These are phyloP conservation scores for Teunomyces panamensis DNA, from an alignment of 805 yeast species.

Conservation along the genomic window DNA sequence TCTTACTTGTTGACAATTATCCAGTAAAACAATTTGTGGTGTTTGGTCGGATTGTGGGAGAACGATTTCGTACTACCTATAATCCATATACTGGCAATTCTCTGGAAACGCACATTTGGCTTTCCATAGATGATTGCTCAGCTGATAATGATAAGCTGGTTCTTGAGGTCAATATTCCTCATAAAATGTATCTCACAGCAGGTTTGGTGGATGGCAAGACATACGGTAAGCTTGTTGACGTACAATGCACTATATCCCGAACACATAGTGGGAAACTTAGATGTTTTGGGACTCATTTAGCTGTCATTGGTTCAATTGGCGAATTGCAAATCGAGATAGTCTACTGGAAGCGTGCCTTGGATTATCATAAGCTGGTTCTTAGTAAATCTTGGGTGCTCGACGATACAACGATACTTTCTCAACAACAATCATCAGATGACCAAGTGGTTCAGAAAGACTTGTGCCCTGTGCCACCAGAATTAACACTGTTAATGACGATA, in stretches of 20 bases:
- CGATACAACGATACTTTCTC: neutral
- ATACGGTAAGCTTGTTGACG: slow-evolving; percentile 26
- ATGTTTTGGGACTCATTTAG: slow-evolving; percentile 2
- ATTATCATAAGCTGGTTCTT: slow-evolving; percentile 15
- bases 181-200: slow-evolving; percentile 8
- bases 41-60: slow-evolving; percentile 25
- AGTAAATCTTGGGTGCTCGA: slow-evolving; percentile 22
- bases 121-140: slow-evolving; percentile 36
- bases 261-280: neutral
- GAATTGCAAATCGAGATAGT: slow-evolving; percentile 24
- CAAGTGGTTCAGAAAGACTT: neutral
- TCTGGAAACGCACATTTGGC: slow-evolving; percentile 1
- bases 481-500: too few species aligned
- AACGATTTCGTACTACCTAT: neutral
- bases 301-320: slow-evolving; percentile 12
- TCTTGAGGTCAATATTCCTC: slow-evolving; percentile 20
- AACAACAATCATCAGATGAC: neutral
- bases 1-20: slow-evolving; percentile 26
- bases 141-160: slow-evolving; percentile 20
- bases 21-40: slow-evolving; percentile 27
- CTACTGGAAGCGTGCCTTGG: slow-evolving; percentile 27
- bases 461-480: too few species aligned
- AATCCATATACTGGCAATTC: neutral
- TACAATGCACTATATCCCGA: slow-evolving; percentile 15
- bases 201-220: slow-evolving; percentile 15